Conservation (phyloP, 805 yeast species). For the Candida arabinofermentans region DNA sequence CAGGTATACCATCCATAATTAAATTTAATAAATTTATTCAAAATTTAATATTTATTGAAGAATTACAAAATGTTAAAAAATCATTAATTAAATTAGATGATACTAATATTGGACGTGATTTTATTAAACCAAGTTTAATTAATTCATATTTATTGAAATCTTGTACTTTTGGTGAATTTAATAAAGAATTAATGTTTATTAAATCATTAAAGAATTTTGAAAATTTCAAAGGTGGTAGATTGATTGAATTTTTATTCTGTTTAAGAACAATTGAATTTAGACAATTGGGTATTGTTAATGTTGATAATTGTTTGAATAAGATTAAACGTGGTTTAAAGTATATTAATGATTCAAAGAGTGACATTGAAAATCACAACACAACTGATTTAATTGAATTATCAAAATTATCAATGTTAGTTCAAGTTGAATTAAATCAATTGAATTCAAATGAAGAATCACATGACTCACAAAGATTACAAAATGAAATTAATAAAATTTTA, state of each 20-base stretch:
- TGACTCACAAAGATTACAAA: constrained; percentile 2
- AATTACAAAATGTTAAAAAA: constrained; percentile 16
- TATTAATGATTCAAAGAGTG: background rate
- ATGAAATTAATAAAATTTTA: background rate
- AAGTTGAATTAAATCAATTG: background rate
- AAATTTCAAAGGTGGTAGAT: background rate
- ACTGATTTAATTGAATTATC: background rate
- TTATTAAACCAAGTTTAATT: constrained; percentile 21
- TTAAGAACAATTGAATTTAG: constrained; percentile 21
- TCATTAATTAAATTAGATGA: constrained; percentile 16
- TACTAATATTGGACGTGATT: constrained; percentile 14
- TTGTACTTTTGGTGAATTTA: constrained; percentile 19
- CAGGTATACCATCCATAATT: constrained; percentile 24
- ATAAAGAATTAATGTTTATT: constrained; percentile 17
- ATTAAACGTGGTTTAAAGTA: constrained; percentile 11
- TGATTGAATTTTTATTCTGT: constrained; percentile 21
- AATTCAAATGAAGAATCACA: background rate
- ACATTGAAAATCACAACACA: background rate
- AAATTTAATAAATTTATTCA: constrained; percentile 25
- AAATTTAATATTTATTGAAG: constrained; percentile 20
- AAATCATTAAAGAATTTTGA: constrained; percentile 15
- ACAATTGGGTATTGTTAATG: constrained; percentile 5
- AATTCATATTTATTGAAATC: constrained; percentile 25
- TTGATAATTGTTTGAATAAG: constrained; percentile 16
- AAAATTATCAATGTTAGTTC: background rate